These are phyloP conservation scores for Lentithecium fluviatile DNA, from an alignment of 495 filamentous ascomycete genomes.

Conservation along the genomic window DNA sequence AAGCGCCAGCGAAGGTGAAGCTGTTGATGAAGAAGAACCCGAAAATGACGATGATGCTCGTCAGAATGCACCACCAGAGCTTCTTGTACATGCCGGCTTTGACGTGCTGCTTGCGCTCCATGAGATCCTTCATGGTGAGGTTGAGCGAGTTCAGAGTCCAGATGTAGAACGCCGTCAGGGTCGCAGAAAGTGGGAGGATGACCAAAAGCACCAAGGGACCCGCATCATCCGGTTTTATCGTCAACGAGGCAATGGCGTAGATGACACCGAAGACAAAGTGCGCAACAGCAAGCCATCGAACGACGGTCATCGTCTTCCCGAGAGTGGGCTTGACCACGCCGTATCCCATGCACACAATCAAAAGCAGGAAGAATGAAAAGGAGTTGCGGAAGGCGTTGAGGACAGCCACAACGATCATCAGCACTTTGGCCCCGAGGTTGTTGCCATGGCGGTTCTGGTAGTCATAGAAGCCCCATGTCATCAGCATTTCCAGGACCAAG, in stretches of 20 bases:
- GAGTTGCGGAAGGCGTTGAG: slow-evolving; percentile 93
- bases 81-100: slow-evolving; percentile 98
- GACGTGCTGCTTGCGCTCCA: slow-evolving; percentile 87
- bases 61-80: slow-evolving; percentile 96
- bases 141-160: slow-evolving; percentile 98
- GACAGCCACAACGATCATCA: slow-evolving; percentile 86
- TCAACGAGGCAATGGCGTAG: slow-evolving; percentile 85
- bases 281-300: slow-evolving; percentile 82
- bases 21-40: slow-evolving; percentile 96
- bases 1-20: slow-evolving; percentile 81
- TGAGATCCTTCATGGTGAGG: slow-evolving; percentile 89
- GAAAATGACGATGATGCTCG: slow-evolving; percentile 91
- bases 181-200: slow-evolving; percentile 87
- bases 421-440: slow-evolving; percentile 75
- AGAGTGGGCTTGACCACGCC: slow-evolving; percentile 95
- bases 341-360: slow-evolving; percentile 99
- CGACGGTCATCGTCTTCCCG: slow-evolving; percentile 89
- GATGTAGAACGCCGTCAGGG: slow-evolving; percentile 94
- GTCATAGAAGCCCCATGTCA: slow-evolving; percentile 99
- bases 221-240: slow-evolving; percentile 78
- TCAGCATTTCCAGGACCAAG: slow-evolving; percentile 89
- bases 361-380: slow-evolving; percentile 96
- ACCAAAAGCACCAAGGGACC: slow-evolving; percentile 93
- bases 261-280: slow-evolving; percentile 96
- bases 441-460: slow-evolving; percentile 86